These are phyloP conservation scores for Calocera viscosa DNA, from an alignment of 768 basidiomycete species.

Conservation along the genomic window DNA sequence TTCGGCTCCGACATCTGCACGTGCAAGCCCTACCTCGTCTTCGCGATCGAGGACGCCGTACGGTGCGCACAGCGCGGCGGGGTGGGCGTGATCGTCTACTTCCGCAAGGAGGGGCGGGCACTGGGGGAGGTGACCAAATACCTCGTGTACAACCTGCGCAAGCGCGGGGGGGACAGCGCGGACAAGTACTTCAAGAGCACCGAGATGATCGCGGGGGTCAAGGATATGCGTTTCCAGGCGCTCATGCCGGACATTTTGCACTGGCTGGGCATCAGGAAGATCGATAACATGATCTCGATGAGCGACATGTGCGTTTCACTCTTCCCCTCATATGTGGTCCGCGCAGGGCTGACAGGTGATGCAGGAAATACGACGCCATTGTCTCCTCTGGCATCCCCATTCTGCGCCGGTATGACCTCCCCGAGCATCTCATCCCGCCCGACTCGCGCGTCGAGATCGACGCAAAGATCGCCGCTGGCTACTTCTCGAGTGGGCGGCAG, in stretches of 20 bases:
- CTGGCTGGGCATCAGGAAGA: conserved; percentile 84
- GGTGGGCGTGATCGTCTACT: conserved; percentile 87
- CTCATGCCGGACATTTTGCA: conserved; percentile 94
- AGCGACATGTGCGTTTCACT: conserved; percentile 53
- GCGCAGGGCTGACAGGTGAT: too few species aligned
- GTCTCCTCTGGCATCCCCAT: conserved; percentile 80
- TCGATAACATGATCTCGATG: conserved; percentile 84
- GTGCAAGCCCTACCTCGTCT: conserved; percentile 84
- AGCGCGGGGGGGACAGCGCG: conserved; percentile 85
- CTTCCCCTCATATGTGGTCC: background rate
- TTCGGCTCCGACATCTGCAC: conserved; percentile 83
- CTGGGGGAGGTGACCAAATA: conserved; percentile 92
- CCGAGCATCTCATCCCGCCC: conserved; percentile 79
- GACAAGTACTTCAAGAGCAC: conserved; percentile 91
- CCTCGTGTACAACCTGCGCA: conserved; percentile 91
- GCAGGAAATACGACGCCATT: conserved; percentile 89
- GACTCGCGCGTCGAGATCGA: conserved; percentile 90
- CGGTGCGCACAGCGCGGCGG: conserved; percentile 71
- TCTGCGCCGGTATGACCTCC: conserved; percentile 70
- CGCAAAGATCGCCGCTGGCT: conserved; percentile 90
- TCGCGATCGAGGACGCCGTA: conserved; percentile 88
- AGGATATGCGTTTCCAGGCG: conserved; percentile 89
- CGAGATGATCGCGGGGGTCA: conserved; percentile 85
- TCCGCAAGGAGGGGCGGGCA: conserved; percentile 86
- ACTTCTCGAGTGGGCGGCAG: conserved; percentile 71